phyloP scores from a whole-genome alignment of 2,329 filamentous ascomycete species.

The Plenodomus tracheiphilus region DNA sequence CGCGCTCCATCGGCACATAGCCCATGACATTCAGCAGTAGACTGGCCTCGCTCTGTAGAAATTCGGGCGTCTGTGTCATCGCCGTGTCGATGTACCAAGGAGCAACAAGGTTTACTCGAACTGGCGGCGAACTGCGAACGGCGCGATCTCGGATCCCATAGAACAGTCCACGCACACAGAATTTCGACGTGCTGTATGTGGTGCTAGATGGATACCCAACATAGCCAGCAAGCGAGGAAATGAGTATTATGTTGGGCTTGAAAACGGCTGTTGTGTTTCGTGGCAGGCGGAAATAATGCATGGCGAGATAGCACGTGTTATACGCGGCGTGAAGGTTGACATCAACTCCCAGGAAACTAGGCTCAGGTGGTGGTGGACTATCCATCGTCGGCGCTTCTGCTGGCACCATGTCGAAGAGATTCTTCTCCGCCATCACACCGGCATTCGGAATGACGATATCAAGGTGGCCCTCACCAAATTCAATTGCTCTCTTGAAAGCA shows the following conservation, averaged over 20 bases:
- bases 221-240: slow-evolving; percentile 29
- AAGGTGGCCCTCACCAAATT: slow-evolving; percentile 26
- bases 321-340: slow-evolving; percentile 30
- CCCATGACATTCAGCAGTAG: slow-evolving; percentile 14
- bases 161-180: slow-evolving; percentile 32
- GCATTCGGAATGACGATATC: slow-evolving; percentile 39
- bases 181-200: slow-evolving; percentile 35
- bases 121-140: slow-evolving; percentile 2
- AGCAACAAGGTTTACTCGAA: slow-evolving; percentile 32
- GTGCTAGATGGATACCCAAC: slow-evolving; percentile 23
- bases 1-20: slow-evolving; percentile 22
- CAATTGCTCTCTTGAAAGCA: slow-evolving; percentile 37
- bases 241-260: slow-evolving; percentile 24
- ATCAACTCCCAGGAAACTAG: slow-evolving; percentile 17
- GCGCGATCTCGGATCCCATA: slow-evolving; percentile 24
- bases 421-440: slow-evolving; percentile 29
- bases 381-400: slow-evolving; percentile 9
- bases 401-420: slow-evolving; percentile 27
- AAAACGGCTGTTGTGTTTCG: slow-evolving; percentile 11
- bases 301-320: slow-evolving; percentile 28
- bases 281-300: slow-evolving; percentile 30
- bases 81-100: slow-evolving; percentile 33
- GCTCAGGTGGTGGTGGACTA: slow-evolving; percentile 19
- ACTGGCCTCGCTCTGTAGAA: slow-evolving; percentile 11
- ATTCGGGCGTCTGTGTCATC: slow-evolving; percentile 15